These are phyloP conservation scores for Pseudocercospora vitis DNA, from an alignment of 2,329 filamentous ascomycete genomes.

Conservation along the genomic window DNA sequence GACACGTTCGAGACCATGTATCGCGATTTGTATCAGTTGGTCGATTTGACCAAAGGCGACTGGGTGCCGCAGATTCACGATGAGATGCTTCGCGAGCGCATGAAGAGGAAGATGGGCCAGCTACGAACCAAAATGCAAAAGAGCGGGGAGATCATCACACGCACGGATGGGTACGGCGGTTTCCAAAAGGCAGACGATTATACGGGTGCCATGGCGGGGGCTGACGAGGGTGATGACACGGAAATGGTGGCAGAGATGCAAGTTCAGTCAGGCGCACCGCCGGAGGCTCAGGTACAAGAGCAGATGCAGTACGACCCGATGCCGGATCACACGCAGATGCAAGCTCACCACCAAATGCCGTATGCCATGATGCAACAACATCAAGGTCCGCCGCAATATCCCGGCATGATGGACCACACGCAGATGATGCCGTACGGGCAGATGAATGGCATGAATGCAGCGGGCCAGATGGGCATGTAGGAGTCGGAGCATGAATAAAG, in stretches of 20 bases:
- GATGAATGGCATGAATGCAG: slow-evolving; percentile 26
- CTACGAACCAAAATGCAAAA: slow-evolving; percentile 42
- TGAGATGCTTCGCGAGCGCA: slow-evolving; percentile 40
- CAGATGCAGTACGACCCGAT: slow-evolving; percentile 34
- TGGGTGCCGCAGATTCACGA: slow-evolving; percentile 39
- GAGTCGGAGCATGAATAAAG: neutral
- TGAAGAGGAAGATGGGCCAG: slow-evolving; percentile 41
- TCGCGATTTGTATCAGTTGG: slow-evolving; percentile 37
- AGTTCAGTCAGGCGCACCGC: slow-evolving; percentile 19
- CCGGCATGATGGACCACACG: slow-evolving; percentile 28
- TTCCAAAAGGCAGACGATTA: slow-evolving; percentile 38
- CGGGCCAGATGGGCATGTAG: slow-evolving; percentile 29
- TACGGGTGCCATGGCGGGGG: slow-evolving; percentile 36
- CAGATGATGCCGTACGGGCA: slow-evolving; percentile 33
- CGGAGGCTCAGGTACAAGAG: slow-evolving; percentile 24
- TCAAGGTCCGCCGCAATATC: slow-evolving; percentile 27
- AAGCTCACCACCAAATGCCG: slow-evolving; percentile 23
- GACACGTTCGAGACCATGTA: slow-evolving; percentile 40
- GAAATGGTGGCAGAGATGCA: slow-evolving; percentile 27
- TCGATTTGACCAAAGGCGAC: slow-evolving; percentile 38
- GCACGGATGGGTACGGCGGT: slow-evolving; percentile 36
- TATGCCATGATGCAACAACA: slow-evolving; percentile 29
- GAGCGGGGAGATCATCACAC: slow-evolving; percentile 39
- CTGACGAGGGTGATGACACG: slow-evolving; percentile 30
- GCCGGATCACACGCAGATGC: slow-evolving; percentile 28